Evolutionary conservation across 768 basidiomycete species (phyloP), one percentile per base, ranked within the genome.

Genomic region (Rhodosporidiobolus sp.): DNA sequence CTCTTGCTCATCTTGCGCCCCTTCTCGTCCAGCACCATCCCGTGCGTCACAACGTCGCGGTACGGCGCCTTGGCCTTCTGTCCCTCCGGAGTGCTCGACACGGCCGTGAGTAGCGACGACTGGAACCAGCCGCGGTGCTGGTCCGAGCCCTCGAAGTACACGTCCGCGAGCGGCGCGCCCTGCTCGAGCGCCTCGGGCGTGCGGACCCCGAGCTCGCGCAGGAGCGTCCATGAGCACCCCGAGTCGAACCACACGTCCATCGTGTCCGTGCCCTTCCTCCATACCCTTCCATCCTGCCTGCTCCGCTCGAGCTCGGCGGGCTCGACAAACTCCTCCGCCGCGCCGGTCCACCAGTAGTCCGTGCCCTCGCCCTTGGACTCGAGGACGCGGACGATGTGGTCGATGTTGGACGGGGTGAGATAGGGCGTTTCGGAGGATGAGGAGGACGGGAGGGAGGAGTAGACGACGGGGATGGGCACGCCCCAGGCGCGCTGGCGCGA

Each of bases 221-320:
- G 82, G 84, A 91, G 85, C 3, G 91, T 88, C 95, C 95, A 99
- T 7, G 94, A 91, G 4, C 90, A 88, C 8, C 95, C 95, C 77
- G 92, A 94, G 81, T 99, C 95, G 76, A 97, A 98, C 95, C 95
- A 99, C 24, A 99, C 95, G 80, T 99, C 95, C 88, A 98, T 93
- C 4, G 95, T 99, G 79, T 99, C 95, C 4, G 86, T 88, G 16
- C 94, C 90, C 80, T 92, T 94, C 58, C 83, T 81, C 87, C 89
- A 94, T 1, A 81, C 81, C 65, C 84, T 81, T 1, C 85, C 85
- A 16, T 73, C 67, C 1, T 54, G 32, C 34, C 69, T 30, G 38
- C 49, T 28, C n/a, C 84, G 82, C 61, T 83, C 82, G 9, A 90
- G 84, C 59, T 85, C 83, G 0, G 87, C 85, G 17, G 89, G 86